phyloP scores from a whole-genome alignment of 2,329 filamentous ascomycete genomes.

The Tothia fuscella region DNA sequence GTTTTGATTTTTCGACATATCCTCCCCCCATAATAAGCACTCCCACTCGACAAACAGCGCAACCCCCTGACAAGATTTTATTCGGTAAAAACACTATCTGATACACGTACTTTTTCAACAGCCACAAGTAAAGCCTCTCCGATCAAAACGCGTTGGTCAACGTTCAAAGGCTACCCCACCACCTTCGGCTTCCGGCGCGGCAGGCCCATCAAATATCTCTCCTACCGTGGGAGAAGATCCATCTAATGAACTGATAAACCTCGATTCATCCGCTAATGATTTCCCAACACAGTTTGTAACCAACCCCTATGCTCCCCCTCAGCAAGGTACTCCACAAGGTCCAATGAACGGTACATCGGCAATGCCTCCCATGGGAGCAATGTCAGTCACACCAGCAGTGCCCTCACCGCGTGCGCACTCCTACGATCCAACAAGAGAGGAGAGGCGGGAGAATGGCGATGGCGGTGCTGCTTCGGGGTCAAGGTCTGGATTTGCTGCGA shows the following conservation, averaged over 20 bases:
- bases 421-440: slow-evolving; percentile 5
- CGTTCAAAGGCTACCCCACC: slow-evolving; percentile 30
- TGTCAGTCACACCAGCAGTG: neutral
- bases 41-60: neutral
- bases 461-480: slow-evolving; percentile 13
- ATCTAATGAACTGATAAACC: no score
- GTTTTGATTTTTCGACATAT: neutral
- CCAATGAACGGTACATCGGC: slow-evolving; percentile 4
- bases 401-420: neutral
- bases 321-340: neutral
- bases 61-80: slow-evolving; percentile 3
- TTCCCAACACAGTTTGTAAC: slow-evolving; percentile 1
- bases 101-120: slow-evolving; percentile 22
- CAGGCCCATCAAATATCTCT: neutral
- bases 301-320: neutral
- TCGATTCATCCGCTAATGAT: slow-evolving; percentile 1
- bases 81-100: slow-evolving; percentile 9
- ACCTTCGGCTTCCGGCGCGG: slow-evolving; percentile 12
- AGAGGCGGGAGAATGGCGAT: slow-evolving; percentile 5
- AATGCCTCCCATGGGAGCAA: neutral
- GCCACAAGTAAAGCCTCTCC: slow-evolving; percentile 68
- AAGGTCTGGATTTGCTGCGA: no score
- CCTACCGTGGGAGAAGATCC: neutral
- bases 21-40: no score
- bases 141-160: slow-evolving; percentile 62